Evolutionary conservation across 2,329 filamentous ascomycete genomes (phyloP).

Genomic region (Leptosphaerulina australis): DNA sequence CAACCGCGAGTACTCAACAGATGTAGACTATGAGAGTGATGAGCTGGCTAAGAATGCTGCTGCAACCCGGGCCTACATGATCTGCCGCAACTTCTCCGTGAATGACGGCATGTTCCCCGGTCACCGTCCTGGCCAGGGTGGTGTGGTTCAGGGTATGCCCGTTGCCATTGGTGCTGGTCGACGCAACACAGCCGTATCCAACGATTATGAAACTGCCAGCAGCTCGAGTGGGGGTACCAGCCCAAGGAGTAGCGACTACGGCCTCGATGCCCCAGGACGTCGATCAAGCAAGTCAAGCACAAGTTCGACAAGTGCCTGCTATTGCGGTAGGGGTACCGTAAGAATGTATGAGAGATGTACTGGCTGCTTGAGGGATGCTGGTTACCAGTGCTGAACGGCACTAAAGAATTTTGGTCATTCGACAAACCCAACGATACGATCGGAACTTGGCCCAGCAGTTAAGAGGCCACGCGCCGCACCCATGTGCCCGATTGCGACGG

Average conservation of each 20-base stretch:
- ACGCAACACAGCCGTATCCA: slow-evolving; percentile 54
- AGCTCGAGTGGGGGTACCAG: slow-evolving; percentile 63
- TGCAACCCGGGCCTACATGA: slow-evolving; percentile 95
- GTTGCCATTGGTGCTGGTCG: slow-evolving; percentile 68
- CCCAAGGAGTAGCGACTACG: slow-evolving; percentile 56
- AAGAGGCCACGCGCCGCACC: neutral
- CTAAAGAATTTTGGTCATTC: neutral
- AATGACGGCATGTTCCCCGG: slow-evolving; percentile 86
- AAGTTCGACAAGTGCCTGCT: slow-evolving; percentile 39
- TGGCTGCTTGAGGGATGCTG: slow-evolving; percentile 51
- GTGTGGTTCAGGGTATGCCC: slow-evolving; percentile 65
- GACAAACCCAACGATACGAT: neutral
- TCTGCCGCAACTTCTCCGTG: slow-evolving; percentile 95
- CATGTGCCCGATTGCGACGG: neutral
- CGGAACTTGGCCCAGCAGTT: neutral
- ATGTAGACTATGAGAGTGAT: slow-evolving; percentile 81
- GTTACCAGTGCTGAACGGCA: slow-evolving; percentile 35
- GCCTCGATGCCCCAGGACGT: slow-evolving; percentile 47
- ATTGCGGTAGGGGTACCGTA: slow-evolving; percentile 49
- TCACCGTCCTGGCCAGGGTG: slow-evolving; percentile 60
- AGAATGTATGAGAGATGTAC: slow-evolving; percentile 52
- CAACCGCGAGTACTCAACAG: slow-evolving; percentile 94
- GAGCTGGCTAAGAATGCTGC: slow-evolving; percentile 88
- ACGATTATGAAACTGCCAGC: slow-evolving; percentile 59
- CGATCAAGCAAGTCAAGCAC: slow-evolving; percentile 45